A percentile compares a stretch with the other conserved stretches of the same genome.
phyloP scores from a whole-genome alignment of 225 moss, liverwort and hornwort species.

The Pseudoscleropodium purum region DNA sequence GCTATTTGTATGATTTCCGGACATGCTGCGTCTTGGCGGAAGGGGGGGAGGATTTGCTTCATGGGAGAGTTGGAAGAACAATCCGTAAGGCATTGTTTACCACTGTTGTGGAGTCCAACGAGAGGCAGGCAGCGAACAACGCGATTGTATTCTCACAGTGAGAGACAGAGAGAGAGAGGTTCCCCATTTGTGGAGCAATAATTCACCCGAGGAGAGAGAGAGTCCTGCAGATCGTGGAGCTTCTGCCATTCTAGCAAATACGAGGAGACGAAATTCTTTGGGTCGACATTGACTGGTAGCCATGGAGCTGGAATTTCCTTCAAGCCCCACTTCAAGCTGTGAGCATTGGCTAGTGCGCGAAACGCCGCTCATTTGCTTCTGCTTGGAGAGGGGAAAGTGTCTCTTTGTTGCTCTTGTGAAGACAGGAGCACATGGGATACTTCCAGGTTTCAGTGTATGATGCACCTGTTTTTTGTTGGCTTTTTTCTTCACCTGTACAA shows the following conservation, averaged over 20 bases:
- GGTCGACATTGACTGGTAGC: background rate
- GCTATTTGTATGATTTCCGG: background rate
- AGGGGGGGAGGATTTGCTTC: background rate
- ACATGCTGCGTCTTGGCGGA: background rate
- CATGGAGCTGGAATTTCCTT: background rate
- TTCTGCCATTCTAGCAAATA: conserved; percentile 1
- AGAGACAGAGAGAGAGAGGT: background rate
- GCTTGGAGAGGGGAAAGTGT: background rate
- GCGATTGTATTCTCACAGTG: background rate
- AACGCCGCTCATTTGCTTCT: background rate
- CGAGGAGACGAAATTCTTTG: conserved; percentile 5
- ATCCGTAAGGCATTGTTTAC: conserved; percentile 7
- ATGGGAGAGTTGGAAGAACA: background rate
- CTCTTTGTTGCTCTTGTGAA: background rate
- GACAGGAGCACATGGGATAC: background rate
- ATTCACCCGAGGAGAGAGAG: background rate
- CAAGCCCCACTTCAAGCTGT: background rate
- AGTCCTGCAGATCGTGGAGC: background rate
- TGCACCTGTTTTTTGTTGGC: background rate
- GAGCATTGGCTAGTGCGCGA: background rate
- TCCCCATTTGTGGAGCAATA: background rate
- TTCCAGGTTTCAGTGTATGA: background rate
- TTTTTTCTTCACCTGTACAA: conserved; percentile 12
- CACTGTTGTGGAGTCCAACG: background rate
- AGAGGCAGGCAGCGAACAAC: background rate